A percentile compares a stretch with the other conserved stretches of the same genome.
Evolutionary conservation across 768 basidiomycete genomes (phyloP).

Genomic region (Hemileccinum rubropunctum): DNA sequence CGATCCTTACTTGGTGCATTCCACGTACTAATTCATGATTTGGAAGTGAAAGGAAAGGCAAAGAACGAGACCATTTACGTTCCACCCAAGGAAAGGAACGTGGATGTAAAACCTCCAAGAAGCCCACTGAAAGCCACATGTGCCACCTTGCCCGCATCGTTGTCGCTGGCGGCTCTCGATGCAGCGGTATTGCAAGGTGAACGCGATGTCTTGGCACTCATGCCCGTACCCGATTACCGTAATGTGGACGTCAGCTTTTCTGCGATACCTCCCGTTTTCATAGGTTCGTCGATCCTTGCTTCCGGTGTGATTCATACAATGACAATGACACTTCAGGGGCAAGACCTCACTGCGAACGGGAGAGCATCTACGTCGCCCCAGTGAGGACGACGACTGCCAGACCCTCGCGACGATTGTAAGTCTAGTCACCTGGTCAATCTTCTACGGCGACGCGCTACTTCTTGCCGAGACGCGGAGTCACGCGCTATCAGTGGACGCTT

Average conservation of each 20-base stretch:
- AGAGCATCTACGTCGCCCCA: conserved; percentile 8
- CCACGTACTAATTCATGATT: background rate
- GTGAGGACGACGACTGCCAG: background rate
- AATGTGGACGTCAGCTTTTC: conserved; percentile 5
- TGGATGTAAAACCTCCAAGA: background rate
- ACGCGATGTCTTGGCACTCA: background rate
- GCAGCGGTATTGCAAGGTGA: background rate
- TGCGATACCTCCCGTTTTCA: background rate
- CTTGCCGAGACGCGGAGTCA: too few species aligned
- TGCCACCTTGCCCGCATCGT: background rate
- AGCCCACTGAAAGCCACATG: conserved; percentile 1
- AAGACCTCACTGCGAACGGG: background rate
- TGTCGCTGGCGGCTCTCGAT: background rate
- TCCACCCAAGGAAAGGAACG: too few species aligned
- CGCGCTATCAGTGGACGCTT: too few species aligned
- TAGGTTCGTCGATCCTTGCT: conserved; percentile 2
- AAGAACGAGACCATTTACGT: background rate
- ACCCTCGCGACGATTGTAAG: conserved; percentile 17
- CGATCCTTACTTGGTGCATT: background rate
- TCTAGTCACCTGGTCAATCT: too few species aligned
- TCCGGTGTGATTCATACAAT: background rate
- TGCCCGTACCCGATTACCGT: background rate
- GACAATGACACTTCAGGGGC: conserved; percentile 3
- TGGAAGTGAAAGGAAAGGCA: background rate
- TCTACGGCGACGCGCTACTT: too few species aligned